Base-by-base conservation (phyloP, 1,284 basidiomycete genomes). In the Puccinia coronata region DNA sequence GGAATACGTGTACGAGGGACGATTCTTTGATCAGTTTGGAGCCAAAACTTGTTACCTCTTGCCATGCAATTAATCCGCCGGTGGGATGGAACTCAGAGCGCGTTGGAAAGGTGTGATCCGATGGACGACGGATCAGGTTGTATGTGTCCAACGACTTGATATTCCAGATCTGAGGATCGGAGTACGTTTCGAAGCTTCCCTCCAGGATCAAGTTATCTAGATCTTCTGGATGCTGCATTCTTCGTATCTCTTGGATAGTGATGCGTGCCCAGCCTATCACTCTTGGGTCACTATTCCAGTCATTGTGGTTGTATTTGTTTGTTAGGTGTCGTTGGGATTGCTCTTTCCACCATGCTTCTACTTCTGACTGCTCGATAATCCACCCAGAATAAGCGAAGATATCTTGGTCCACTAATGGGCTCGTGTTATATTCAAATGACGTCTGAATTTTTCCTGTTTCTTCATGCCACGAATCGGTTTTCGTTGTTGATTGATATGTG, bases 301-400 rank as follows among this genome's bases (percentile, higher is more conserved):
- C n/a, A n/a, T n/a, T n/a, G n/a, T n/a, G n/a, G n/a, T n/a, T n/a
- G n/a, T n/a, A n/a, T n/a, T n/a, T n/a, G n/a, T n/a, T n/a, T n/a
- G n/a, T n/a, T n/a, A n/a, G n/a, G n/a, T n/a, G n/a, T n/a, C 28
- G 55, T 5, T 61, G 12, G 8, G 18, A 14, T 65, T 63, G 53
- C 43, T 76, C 74, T 18, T 4, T 18, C 59, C 59, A 61, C 74
- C 74, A 76, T 12, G 16, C 65, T 18, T 63, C 47, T 9, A 76
- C 55, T 23, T 25, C 34, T 25, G 74, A 76, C 61, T 63, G 57
- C 25, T 49, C 31, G 43, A 78, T 78, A 5, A 78, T 49, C 59
- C 63, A 78, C 2, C 75, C 75, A 49, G 75, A 67, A 25, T 78
- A 78, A 14, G 75, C 75, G 9, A 78, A 20, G 34, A 78, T 59